Base-by-base conservation (phyloP, 257 asterid genomes). In the Ligustrum vulgare region DNA sequence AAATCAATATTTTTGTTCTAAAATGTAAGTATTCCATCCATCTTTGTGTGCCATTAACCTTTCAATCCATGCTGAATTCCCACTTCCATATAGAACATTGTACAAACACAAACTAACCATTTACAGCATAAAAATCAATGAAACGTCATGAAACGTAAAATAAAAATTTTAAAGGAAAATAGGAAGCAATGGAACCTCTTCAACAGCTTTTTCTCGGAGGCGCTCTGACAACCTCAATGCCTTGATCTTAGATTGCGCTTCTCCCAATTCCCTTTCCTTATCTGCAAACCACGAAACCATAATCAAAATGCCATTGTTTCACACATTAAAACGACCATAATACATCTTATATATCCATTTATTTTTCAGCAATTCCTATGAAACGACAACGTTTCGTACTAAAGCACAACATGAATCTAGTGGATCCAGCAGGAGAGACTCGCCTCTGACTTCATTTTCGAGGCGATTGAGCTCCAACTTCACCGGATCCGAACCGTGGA, bases 401-500 rank as follows among this genome's bases (percentile, higher is more conserved):
- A 75, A 77, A 78, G 58, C 81, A 69, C 69, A 41, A 72, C 79
- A 77, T 75, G 75, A 88, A 86, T 88, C 91, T 80, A 78, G 81
- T 56, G 96, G 96, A 93, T 91, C 98, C 91, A 88, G 86, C 88
- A 66, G 79, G 37, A 78, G 80, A 81, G 82, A 87, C 96, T 63
- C 49, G 93, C 99, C 98, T 93, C 97, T 90, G 90, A 95, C 92
- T 84, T 93, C 98, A 66, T 95, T 95, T 89, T 95, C 99, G 41
- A 95, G 96, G 51, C 99, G 96, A 86, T 93, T 95, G 78, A 95
- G 99, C 93, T 95, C 99, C 82, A 95, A 22, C 89, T 89, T 93
- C 86, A 95, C 98, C 92, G 99, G 99, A 95, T 95, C 99, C 96
- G 99, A 95, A 37, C 99, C 99, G 75, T 95, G 99, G 74, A 95